Percentiles rank a stretch among this genome's conserved stretches.
phyloP scores from a whole-genome alignment of 176 grass and related monocot species.

The sorghum (Sorghum bicolor) region DNA sequence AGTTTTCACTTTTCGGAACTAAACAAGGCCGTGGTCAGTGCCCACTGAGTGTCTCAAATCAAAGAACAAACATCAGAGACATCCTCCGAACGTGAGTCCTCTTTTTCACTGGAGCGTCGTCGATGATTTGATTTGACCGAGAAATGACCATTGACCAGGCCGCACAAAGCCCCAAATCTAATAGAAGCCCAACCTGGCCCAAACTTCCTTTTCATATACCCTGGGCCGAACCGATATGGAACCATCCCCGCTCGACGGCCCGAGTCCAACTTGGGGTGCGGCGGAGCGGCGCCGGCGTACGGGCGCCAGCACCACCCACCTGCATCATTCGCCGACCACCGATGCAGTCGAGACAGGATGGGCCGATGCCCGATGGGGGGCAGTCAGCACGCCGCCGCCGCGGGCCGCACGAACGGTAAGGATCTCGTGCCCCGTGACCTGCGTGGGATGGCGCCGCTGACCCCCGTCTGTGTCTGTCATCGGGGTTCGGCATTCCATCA shows the following conservation, averaged over 20 bases:
- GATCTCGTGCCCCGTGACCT: background rate
- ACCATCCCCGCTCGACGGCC: background rate
- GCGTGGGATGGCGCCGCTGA: background rate
- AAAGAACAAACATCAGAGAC: too few relatives aligned
- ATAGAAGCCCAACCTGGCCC: background rate
- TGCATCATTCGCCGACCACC: background rate
- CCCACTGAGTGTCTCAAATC: too few relatives aligned
- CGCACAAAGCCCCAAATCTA: background rate
- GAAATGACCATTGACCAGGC: too few relatives aligned
- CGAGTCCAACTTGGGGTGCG: background rate
- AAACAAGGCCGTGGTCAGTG: too few relatives aligned
- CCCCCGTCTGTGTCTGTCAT: background rate
- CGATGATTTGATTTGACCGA: too few relatives aligned
- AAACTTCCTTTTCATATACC: background rate
- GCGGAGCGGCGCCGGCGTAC: too few relatives aligned
- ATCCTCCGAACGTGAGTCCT: too few relatives aligned
- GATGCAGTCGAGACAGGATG: background rate
- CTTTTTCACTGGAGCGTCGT: too few relatives aligned
- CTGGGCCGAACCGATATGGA: background rate
- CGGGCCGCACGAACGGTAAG: background rate
- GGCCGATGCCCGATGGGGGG: background rate
- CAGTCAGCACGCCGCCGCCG: background rate
- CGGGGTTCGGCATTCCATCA: background rate
- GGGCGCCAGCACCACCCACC: too few relatives aligned
- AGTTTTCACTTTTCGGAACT: too few relatives aligned